Base-by-base conservation (phyloP, 495 filamentous ascomycete species). In the Daldinia childiae region DNA sequence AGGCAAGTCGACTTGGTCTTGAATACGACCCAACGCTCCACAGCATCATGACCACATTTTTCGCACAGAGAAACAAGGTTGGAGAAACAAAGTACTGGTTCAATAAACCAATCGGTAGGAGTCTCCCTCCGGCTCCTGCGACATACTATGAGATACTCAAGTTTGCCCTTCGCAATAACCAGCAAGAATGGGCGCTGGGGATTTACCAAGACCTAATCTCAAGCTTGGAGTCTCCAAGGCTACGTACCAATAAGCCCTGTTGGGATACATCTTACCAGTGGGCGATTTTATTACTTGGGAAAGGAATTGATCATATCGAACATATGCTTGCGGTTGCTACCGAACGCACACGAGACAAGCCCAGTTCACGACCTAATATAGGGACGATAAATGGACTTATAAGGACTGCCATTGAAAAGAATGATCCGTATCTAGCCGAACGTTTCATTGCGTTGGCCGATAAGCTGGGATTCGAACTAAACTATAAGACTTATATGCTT, bases 211-310 rank as follows among this genome's bases (percentile, higher is more conserved):
- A 87, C 4, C 74, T 94, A 17, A 74, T 89, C 27, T 79, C 71
- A 24, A 51, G 27, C 84, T 50, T 77, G 66, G 17, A 80, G 69
- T 17, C 85, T 83, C 21, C 67, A 12, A 9, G 58, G 5, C 68
- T 67, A 38, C 24, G 58, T 39, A 57, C 29, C 19, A 36, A 66
- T 29, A 86, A 90, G 39, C 79, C 84, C 26, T 78, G 74, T n/a
- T 91, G 91, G 86, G 89, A 94, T 69, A 83, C 90, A 32, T 80
- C 90, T 6, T 84, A 97, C 45, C 86, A 91, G 54, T 97, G 92
- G 91, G 88, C 92, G 27, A 90, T 90, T 12, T 84, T 90, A 12
- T 77, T 79, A 38, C 86, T 90, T 66, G 90, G 89, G 8, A 90
- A 87, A 74, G 87, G 88, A 11, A 88, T 91, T 5, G 87, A 91